phyloP scores from a whole-genome alignment of 2,329 filamentous ascomycete genomes.

The Colletotrichum spaethianum region DNA sequence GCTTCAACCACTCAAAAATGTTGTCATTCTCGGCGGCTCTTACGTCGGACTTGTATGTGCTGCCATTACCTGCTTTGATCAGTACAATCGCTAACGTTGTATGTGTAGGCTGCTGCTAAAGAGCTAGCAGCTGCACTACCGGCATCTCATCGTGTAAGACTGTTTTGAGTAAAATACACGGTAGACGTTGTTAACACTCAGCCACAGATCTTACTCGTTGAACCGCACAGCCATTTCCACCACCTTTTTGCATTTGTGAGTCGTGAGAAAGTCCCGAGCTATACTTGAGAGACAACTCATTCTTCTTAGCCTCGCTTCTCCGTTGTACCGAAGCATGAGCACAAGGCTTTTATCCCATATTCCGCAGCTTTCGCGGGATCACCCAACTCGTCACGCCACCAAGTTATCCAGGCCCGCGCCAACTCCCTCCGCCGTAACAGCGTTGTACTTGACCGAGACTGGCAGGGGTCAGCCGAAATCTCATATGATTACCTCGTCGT shows the following conservation, averaged over 20 bases:
- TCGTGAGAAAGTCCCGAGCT: neutral
- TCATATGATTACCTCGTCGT: conserved; percentile 19
- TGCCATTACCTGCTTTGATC: conserved; percentile 33
- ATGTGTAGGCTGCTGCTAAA: neutral
- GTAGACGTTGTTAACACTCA: neutral
- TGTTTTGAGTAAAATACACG: neutral
- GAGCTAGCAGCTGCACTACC: conserved; percentile 31
- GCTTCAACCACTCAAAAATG: conserved; percentile 47
- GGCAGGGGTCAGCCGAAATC: conserved; percentile 23
- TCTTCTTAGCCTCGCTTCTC: conserved; percentile 59
- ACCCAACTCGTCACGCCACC: conserved; percentile 13
- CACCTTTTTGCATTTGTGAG: conserved; percentile 31
- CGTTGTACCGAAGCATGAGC: conserved; percentile 57
- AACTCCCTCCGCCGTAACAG: neutral
- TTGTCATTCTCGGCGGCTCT: conserved; percentile 61
- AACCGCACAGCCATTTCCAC: conserved; percentile 34
- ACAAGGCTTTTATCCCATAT: conserved; percentile 64
- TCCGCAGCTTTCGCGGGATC: conserved; percentile 28
- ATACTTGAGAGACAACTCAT: neutral
- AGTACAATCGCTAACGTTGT: neutral
- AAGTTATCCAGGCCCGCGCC: conserved; percentile 27
- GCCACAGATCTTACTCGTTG: conserved; percentile 21
- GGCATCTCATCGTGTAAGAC: conserved; percentile 17
- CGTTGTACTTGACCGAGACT: conserved; percentile 22
- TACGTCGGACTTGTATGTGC: conserved; percentile 55